A percentile compares a stretch with the other conserved stretches of the same genome.
phyloP scores from a whole-genome alignment of 495 filamentous ascomycete genomes.

The Hyphodiscus hymeniophilus region DNA sequence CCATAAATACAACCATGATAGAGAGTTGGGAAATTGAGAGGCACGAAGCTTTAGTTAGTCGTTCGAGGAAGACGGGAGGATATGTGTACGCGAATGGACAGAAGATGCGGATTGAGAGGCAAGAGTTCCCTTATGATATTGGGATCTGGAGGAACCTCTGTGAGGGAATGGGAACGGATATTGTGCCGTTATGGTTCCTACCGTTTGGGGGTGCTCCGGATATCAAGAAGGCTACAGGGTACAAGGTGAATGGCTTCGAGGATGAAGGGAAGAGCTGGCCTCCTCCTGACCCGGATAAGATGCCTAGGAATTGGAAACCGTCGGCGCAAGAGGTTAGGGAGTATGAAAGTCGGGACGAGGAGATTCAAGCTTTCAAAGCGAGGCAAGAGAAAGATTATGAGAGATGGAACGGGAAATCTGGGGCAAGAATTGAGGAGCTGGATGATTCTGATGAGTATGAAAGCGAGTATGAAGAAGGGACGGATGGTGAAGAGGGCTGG shows the following conservation, averaged over 20 bases:
- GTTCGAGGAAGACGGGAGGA: conserved; percentile 48
- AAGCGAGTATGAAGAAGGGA: conserved; percentile 25
- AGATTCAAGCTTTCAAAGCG: conserved; percentile 46
- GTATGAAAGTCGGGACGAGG: conserved; percentile 31
- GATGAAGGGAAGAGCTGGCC: conserved; percentile 64
- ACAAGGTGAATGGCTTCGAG: conserved; percentile 83
- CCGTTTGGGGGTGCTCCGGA: conserved; percentile 35
- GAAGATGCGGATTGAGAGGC: conserved; percentile 42
- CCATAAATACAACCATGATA: conserved; percentile 64
- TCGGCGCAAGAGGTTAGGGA: conserved; percentile 8
- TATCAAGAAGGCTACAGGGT: conserved; percentile 29
- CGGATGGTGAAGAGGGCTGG: conserved; percentile 56
- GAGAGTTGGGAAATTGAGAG: conserved; percentile 90
- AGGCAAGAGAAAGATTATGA: conserved; percentile 48
- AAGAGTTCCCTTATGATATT: conserved; percentile 90
- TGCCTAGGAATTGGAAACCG: conserved; percentile 31
- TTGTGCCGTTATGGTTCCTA: conserved; percentile 36
- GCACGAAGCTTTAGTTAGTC: conserved; percentile 64
- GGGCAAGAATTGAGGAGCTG: conserved; percentile 32
- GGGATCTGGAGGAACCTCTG: conserved; percentile 74
- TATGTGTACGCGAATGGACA: conserved; percentile 52
- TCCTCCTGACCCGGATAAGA: conserved; percentile 81
- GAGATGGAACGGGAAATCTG: conserved; percentile 32
- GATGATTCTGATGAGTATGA: conserved; percentile 30
- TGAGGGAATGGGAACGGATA: conserved; percentile 62